phyloP scores from a whole-genome alignment of 2,329 filamentous ascomycete species.

The Diaporthe batatas region DNA sequence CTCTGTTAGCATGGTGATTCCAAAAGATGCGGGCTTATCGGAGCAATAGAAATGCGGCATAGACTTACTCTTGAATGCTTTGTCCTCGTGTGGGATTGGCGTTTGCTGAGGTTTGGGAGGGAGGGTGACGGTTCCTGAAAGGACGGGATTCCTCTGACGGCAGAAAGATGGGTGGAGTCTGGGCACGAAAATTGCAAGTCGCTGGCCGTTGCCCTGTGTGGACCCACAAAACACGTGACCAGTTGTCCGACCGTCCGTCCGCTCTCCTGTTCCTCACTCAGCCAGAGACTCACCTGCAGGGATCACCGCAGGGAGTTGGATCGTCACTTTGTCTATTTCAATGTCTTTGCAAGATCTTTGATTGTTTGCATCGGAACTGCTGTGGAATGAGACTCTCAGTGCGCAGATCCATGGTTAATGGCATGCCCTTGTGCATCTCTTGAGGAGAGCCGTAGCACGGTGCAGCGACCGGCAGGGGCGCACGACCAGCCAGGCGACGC shows the following conservation, averaged over 20 bases:
- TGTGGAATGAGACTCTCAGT: background rate
- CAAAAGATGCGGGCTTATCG: background rate
- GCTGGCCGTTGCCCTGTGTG: constrained; percentile 18
- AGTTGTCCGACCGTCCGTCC: background rate
- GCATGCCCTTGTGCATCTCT: background rate
- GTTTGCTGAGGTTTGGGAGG: constrained; percentile 45
- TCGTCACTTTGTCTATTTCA: background rate
- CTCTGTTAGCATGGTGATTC: constrained; percentile 44
- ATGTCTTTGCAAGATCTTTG: background rate
- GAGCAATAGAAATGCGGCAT: constrained; percentile 21
- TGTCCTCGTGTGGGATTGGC: constrained; percentile 56
- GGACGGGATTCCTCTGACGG: constrained; percentile 48
- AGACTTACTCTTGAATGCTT: constrained; percentile 72
- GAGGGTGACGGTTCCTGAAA: constrained; percentile 46
- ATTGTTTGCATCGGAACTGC: background rate
- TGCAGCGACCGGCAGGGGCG: background rate
- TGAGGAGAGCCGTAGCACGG: background rate
- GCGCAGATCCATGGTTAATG: background rate
- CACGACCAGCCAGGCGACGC: background rate
- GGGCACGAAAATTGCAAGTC: constrained; percentile 26
- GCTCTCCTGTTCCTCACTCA: background rate
- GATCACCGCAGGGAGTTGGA: no score
- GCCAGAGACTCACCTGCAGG: background rate
- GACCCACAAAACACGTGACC: constrained; percentile 20
- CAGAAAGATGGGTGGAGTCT: constrained; percentile 48